phyloP scores from a whole-genome alignment of 148 eudicot genomes.

The Diospyros kaki region DNA sequence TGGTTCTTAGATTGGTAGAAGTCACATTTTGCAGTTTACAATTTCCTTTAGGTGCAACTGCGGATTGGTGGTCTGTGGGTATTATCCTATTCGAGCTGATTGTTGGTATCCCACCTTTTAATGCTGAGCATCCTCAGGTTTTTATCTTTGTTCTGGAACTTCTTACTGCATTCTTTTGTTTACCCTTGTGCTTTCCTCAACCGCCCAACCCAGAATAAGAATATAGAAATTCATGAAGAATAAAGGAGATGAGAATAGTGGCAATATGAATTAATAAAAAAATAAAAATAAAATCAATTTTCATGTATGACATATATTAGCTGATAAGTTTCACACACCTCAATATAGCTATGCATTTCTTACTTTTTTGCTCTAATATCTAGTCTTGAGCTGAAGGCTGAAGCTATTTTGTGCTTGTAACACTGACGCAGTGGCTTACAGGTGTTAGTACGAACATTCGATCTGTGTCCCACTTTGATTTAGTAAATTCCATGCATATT shows the following conservation, averaged over 20 bases:
- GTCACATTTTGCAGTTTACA: slow-evolving; percentile 1
- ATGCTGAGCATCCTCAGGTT: slow-evolving; percentile 99
- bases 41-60: slow-evolving; percentile 65
- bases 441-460: too few relatives aligned
- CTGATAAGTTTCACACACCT: background rate
- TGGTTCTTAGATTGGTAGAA: background rate
- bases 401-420: background rate
- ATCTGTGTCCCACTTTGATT: too few relatives aligned
- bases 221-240: too few relatives aligned
- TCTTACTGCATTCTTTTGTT: slow-evolving; percentile 1
- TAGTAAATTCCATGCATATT: too few relatives aligned
- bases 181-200: background rate
- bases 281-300: too few relatives aligned
- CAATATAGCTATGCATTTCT: background rate
- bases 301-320: too few relatives aligned
- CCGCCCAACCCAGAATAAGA: too few relatives aligned
- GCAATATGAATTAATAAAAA: too few relatives aligned
- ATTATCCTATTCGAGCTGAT: slow-evolving; percentile 89
- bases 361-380: background rate
- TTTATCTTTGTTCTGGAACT: slow-evolving; percentile 1
- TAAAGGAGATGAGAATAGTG: too few relatives aligned
- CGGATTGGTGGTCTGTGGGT: slow-evolving; percentile 99
- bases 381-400: background rate
- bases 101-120: slow-evolving; percentile 98
- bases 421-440: too few relatives aligned